Evolutionary conservation across 1,284 basidiomycete species (phyloP).

Genomic region (Austroboletus sp.): DNA sequence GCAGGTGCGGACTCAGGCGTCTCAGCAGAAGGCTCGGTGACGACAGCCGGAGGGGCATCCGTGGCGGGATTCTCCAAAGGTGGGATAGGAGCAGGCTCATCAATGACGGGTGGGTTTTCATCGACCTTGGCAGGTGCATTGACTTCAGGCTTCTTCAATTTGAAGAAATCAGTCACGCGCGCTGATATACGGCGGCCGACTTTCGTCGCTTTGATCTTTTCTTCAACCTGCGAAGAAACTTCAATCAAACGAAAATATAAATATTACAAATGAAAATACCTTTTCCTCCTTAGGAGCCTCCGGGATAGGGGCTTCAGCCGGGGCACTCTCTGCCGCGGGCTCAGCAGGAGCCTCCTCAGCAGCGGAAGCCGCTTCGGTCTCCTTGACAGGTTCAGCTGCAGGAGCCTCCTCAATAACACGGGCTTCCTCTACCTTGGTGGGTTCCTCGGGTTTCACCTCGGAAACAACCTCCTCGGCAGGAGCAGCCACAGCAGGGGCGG

Average conservation of each 20-base stretch:
- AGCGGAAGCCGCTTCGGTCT: conserved; percentile 34
- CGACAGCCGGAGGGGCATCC: conserved; percentile 33
- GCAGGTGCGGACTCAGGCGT: conserved; percentile 35
- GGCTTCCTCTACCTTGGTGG: conserved; percentile 40
- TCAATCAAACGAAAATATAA: neutral
- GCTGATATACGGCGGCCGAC: conserved; percentile 70
- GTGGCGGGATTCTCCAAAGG: conserved; percentile 66
- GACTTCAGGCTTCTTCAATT: conserved; percentile 63
- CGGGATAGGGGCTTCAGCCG: conserved; percentile 29
- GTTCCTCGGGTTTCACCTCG: conserved; percentile 35
- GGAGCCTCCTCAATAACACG: conserved; percentile 20
- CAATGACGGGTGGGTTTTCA: conserved; percentile 72
- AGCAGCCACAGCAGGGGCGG: conserved; percentile 16
- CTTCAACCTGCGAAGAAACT: conserved; percentile 31
- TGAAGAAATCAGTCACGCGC: conserved; percentile 74
- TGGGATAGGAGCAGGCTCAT: conserved; percentile 65
- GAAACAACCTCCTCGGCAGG: conserved; percentile 35
- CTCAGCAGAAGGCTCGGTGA: conserved; percentile 37
- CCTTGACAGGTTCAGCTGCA: conserved; percentile 49
- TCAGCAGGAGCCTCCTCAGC: conserved; percentile 36
- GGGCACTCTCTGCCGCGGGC: conserved; percentile 24
- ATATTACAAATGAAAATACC: conserved; percentile 33
- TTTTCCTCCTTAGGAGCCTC: conserved; percentile 60
- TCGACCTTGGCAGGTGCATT: conserved; percentile 75
- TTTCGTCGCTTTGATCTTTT: conserved; percentile 50